Percentiles rank a stretch among this genome's conserved stretches.
Conservation (phyloP, 2,329 filamentous ascomycete species). For the Helotiales sp. region DNA sequence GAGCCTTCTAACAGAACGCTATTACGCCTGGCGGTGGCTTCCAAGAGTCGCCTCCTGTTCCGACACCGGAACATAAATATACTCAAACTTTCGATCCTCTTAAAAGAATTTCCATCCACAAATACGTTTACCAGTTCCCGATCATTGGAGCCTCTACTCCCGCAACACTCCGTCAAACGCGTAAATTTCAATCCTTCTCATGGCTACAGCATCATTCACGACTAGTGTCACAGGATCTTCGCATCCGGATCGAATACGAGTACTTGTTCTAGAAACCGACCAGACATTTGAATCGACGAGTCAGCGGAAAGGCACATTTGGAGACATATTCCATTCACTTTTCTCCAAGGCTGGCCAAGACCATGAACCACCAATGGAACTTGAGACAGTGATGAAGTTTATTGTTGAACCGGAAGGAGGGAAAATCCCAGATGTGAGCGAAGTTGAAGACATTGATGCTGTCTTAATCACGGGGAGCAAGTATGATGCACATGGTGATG, state of each 20-base stretch:
- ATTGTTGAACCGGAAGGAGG: constrained; percentile 49
- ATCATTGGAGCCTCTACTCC: too few species aligned
- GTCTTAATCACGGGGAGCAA: constrained; percentile 53
- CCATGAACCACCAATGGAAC: constrained; percentile 58
- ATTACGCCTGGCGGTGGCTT: neutral
- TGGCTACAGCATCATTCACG: neutral
- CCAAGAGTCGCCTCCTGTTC: neutral
- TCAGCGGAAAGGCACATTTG: constrained; percentile 56
- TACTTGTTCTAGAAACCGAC: constrained; percentile 64
- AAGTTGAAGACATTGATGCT: constrained; percentile 5
- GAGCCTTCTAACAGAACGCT: neutral
- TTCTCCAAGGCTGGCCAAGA: constrained; percentile 56
- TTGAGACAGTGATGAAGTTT: constrained; percentile 60
- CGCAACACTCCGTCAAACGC: neutral
- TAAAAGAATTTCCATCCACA: too few species aligned
- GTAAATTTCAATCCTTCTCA: neutral
- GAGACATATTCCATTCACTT: constrained; percentile 56
- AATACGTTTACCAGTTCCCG: too few species aligned
- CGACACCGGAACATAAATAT: neutral
- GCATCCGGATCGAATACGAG: constrained; percentile 38
- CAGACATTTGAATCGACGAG: constrained; percentile 57
- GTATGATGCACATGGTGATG: constrained; percentile 53
- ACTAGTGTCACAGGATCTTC: constrained; percentile 2
- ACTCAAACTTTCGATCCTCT: neutral
- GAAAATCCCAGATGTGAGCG: constrained; percentile 2